Conservation (phyloP, 2,329 filamentous ascomycete genomes). For the Salinomyces thailandicus region DNA sequence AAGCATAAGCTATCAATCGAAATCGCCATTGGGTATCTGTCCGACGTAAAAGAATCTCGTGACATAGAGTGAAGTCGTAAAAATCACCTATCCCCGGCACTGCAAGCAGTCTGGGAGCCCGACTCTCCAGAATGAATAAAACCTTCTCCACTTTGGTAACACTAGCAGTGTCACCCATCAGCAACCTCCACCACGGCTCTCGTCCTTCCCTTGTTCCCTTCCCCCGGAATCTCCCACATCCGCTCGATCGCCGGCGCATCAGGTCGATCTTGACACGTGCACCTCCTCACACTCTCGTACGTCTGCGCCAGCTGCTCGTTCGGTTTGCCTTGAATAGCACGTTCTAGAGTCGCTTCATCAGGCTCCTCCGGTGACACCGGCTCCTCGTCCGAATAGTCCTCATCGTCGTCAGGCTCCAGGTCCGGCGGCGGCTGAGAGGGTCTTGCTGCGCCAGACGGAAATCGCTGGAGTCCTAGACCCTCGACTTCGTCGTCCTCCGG, state of each 20-base stretch:
- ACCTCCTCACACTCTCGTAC: constrained; percentile 22
- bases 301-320: constrained; percentile 16
- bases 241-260: constrained; percentile 18
- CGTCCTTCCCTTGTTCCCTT: constrained; percentile 12
- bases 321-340: constrained; percentile 17
- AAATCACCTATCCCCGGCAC: no score
- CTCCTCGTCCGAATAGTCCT: constrained; percentile 20
- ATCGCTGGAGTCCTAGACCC: constrained; percentile 20
- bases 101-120: no score
- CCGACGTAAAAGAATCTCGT: no score
- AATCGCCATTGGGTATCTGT: no score
- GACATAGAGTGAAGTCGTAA: no score
- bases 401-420: constrained; percentile 17
- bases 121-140: no score
- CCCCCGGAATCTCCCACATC: constrained; percentile 23
- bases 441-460: constrained; percentile 19
- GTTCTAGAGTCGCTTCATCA: constrained; percentile 15
- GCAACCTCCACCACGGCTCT: constrained; percentile 19
- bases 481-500: constrained; percentile 17
- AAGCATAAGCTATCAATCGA: no score
- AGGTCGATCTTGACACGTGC: constrained; percentile 21
- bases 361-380: constrained; percentile 20
- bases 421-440: constrained; percentile 13
- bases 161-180: no score
- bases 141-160: no score